Conservation (phyloP, 768 basidiomycete genomes). For the Fibroporia radiculosa region DNA sequence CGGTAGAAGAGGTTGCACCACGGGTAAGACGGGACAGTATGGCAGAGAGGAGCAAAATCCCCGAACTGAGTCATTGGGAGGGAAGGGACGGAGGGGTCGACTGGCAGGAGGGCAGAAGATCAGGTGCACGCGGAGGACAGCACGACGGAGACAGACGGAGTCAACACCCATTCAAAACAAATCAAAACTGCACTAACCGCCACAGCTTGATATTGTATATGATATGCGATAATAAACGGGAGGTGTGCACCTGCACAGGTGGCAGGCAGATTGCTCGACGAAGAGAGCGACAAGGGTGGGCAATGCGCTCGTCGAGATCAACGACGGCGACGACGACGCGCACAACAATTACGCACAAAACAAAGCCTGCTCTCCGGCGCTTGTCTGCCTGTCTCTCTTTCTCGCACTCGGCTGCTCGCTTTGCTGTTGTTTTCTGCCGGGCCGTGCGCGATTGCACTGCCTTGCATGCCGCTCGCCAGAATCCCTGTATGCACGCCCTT, state of each 20-base stretch:
- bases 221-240: background rate
- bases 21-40: slow-evolving; percentile 67
- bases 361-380: background rate
- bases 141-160: slow-evolving; percentile 1
- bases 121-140: too few species aligned
- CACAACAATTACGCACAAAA: background rate
- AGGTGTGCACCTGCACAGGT: too few species aligned
- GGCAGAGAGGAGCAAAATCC: slow-evolving; percentile 64
- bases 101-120: too few species aligned
- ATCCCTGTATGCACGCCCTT: too few species aligned
- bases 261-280: too few species aligned
- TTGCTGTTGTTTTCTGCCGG: too few species aligned
- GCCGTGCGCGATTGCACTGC: too few species aligned
- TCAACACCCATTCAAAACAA: too few species aligned
- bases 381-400: background rate
- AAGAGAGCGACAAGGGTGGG: too few species aligned
- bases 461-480: too few species aligned
- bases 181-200: background rate
- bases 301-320: background rate
- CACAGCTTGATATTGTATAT: background rate
- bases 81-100: background rate
- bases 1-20: slow-evolving; percentile 95
- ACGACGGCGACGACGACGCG: background rate
- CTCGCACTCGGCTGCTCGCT: background rate
- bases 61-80: slow-evolving; percentile 55